Percentiles rank a stretch among this genome's conserved stretches.
These are phyloP conservation scores for Dactylellina haptotyla DNA, from an alignment of 2,329 filamentous ascomycete genomes.

Conservation along the genomic window DNA sequence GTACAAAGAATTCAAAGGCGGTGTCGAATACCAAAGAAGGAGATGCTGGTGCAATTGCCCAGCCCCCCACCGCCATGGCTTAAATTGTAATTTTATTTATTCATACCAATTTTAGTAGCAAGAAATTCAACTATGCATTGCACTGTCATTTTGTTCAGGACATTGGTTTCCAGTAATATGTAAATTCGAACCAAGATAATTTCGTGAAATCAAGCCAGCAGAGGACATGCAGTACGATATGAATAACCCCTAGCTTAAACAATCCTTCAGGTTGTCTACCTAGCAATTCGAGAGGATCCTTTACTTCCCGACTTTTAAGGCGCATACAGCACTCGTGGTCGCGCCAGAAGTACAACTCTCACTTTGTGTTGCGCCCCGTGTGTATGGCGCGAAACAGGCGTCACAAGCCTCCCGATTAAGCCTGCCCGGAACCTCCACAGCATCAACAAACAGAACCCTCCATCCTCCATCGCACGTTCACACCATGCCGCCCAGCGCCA, in stretches of 20 bases:
- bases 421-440: conserved; percentile 2
- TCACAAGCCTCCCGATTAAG: too few species aligned
- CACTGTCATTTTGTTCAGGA: background rate
- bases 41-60: background rate
- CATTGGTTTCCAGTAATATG: background rate
- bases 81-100: background rate
- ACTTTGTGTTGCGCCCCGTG: too few species aligned
- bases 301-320: too few species aligned
- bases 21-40: background rate
- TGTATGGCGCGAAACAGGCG: too few species aligned
- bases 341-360: too few species aligned
- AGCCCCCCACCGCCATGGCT: conserved; percentile 1
- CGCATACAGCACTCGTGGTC: too few species aligned
- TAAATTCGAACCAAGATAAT: too few species aligned
- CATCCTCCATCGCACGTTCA: background rate
- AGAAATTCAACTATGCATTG: background rate
- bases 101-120: background rate
- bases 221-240: too few species aligned
- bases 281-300: background rate
- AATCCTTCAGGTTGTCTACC: background rate
- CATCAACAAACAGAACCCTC: background rate
- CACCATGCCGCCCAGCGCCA: conserved; percentile 47
- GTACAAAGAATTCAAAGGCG: conserved; percentile 2
- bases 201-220: too few species aligned
- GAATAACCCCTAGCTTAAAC: too few species aligned